These are phyloP conservation scores for Deinandra increscens DNA, from an alignment of 129 eudicot species.

Conservation along the genomic window DNA sequence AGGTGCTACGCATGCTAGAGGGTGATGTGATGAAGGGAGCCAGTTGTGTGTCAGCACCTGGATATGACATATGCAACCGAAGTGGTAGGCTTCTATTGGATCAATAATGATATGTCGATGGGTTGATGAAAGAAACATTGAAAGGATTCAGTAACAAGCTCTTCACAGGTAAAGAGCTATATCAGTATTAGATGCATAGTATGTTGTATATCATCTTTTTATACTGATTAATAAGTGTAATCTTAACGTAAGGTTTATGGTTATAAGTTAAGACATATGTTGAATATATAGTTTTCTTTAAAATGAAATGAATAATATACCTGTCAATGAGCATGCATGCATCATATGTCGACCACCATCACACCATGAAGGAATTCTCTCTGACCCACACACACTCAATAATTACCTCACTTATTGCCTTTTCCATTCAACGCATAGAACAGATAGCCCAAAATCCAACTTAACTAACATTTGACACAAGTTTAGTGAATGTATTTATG, in stretches of 20 bases:
- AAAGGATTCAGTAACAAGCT: slow-evolving; percentile 43
- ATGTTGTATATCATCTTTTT: no score
- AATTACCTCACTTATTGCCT: slow-evolving; percentile 2
- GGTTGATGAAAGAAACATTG: slow-evolving; percentile 35
- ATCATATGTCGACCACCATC: slow-evolving; percentile 4
- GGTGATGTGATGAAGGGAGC: slow-evolving; percentile 77
- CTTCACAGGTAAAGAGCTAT: slow-evolving; percentile 11
- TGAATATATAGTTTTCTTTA: not conserved
- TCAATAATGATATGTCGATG: slow-evolving; percentile 35
- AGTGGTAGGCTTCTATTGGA: slow-evolving; percentile 64
- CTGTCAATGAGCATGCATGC: not conserved
- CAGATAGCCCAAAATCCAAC: not conserved
- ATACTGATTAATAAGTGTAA: no score
- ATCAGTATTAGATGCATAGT: slow-evolving; percentile 14
- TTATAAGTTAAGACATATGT: not conserved
- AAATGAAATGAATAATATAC: not conserved
- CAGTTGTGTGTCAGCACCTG: slow-evolving; percentile 42
- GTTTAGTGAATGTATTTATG: no score
- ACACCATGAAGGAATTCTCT: not conserved
- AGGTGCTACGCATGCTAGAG: slow-evolving; percentile 93
- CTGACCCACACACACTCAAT: not conserved
- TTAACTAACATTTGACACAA: not conserved
- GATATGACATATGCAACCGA: slow-evolving; percentile 58
- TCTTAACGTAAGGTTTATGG: not conserved
- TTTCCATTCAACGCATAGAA: not conserved